Evolutionary conservation across 768 basidiomycete species (phyloP).

Genomic region (Leccinum sublutescens): DNA sequence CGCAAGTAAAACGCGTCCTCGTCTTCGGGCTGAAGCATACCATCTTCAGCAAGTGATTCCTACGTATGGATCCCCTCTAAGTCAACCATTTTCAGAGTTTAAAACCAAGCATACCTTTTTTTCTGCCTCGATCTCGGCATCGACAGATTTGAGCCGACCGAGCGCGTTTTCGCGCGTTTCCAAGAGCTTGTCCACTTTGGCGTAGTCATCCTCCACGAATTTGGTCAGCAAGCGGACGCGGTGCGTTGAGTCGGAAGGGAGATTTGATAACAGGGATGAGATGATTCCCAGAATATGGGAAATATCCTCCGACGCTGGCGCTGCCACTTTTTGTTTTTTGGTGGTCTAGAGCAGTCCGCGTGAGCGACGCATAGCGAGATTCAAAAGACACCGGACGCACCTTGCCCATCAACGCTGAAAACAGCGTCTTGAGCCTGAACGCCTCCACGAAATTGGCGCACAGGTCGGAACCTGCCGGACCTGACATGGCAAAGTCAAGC

Average conservation of each 20-base stretch:
- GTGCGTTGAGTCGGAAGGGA: constrained; percentile 78
- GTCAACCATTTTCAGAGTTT: not conserved
- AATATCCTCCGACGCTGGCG: constrained; percentile 73
- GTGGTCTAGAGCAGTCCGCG: constrained; percentile 32
- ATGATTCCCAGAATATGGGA: constrained; percentile 87
- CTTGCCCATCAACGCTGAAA: constrained; percentile 93
- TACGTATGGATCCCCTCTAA: constrained; percentile 22
- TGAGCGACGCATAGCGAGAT: constrained; percentile 9
- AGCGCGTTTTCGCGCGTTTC: constrained; percentile 79
- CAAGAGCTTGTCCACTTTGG: constrained; percentile 90
- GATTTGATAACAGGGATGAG: constrained; percentile 83
- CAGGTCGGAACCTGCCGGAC: constrained; percentile 58
- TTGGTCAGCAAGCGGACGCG: constrained; percentile 85
- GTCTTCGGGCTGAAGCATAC: constrained; percentile 56
- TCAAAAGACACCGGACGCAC: constrained; percentile 38
- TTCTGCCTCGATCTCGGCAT: constrained; percentile 68
- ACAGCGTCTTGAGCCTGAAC: constrained; percentile 84
- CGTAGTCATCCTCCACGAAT: constrained; percentile 90
- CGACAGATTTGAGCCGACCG: constrained; percentile 54
- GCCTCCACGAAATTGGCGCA: constrained; percentile 89
- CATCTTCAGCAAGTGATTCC: constrained; percentile 56
- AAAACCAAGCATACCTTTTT: constrained; percentile 48
- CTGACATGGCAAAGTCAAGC: constrained; percentile 87
- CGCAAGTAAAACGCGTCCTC: constrained; percentile 84
- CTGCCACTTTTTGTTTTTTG: constrained; percentile 64